Percentiles rank a stretch among this genome's conserved stretches.
Conservation (phyloP, 2,329 filamentous ascomycete species). For the Neocatenulostroma microsporum region DNA sequence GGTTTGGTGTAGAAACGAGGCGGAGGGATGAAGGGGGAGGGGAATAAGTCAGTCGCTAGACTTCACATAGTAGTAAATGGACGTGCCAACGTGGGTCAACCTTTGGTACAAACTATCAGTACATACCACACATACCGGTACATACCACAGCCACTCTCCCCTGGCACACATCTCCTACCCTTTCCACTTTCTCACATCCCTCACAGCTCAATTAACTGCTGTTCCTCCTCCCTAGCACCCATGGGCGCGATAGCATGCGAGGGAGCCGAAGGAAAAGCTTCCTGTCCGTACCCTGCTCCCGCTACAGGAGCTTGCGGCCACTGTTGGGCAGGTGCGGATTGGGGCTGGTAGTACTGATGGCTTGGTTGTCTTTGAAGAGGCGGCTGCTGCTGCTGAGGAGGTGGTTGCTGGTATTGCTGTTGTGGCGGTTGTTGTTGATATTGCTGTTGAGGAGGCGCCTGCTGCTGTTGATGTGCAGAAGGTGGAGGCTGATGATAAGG, state of each 20-base stretch:
- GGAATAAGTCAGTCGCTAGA: no score
- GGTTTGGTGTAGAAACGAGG: no score
- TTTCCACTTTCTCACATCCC: no score
- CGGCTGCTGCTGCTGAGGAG: slow-evolving; percentile 17
- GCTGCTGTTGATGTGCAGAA: background rate
- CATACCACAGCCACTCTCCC: no score
- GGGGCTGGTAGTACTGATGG: slow-evolving; percentile 16
- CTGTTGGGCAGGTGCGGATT: slow-evolving; percentile 11
- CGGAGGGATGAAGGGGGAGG: no score
- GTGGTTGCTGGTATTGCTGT: slow-evolving; percentile 17
- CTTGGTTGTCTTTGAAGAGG: slow-evolving; percentile 14
- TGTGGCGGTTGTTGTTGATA: slow-evolving; percentile 20
- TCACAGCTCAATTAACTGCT: slow-evolving; percentile 29
- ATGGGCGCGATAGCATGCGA: slow-evolving; percentile 25
- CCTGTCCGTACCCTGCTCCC: slow-evolving; percentile 27
- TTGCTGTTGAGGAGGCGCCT: slow-evolving; percentile 14
- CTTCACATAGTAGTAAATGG: no score
- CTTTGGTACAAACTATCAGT: no score
- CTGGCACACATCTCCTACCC: no score
- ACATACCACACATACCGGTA: no score
- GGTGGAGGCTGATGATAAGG: slow-evolving; percentile 28
- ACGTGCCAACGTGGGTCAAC: no score
- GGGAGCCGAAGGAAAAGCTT: slow-evolving; percentile 27
- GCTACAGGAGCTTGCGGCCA: slow-evolving; percentile 28
- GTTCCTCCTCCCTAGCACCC: slow-evolving; percentile 28